Base-by-base conservation (phyloP, 2,329 filamentous ascomycete species). In the Botrytis medusae region DNA sequence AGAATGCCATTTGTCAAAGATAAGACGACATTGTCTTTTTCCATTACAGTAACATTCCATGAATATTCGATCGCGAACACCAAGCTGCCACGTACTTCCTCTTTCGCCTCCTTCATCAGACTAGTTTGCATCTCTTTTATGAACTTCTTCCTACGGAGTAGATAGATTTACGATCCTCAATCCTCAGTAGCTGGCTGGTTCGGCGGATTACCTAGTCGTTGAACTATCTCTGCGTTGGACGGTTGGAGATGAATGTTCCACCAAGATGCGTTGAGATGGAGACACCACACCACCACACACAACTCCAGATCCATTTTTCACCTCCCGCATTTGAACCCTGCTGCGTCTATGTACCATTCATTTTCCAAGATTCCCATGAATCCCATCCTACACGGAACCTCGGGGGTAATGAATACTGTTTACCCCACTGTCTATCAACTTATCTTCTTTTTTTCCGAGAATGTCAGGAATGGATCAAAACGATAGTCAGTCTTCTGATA, bases 391-490 rank as follows among this genome's bases (percentile, higher is more conserved):
- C 18, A 29, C n/a, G 51, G n/a, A 57, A 18, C 16, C n/a, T 57
- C 51, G 51, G 51, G 51, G n/a, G 51, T 29, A 29, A 29, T 29
- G n/a, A 46, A 64, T 46, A n/a, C 61, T 64, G 10, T 64, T 32
- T 64, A 64, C 61, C 61, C 61, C 61, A 64, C 40, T 64, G 61
- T 64, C 61, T 64, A 64, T 32, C 61, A 64, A 46, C 29, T 46
- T 64, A 20, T 64, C n/a, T 32, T 46, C n/a, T 8, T 64, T 7
- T 64, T 12, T 44, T 14, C 6, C 32, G 20, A 61, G 18, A 42
- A 6, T 29, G 25, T 20, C 25, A 29, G 18, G 25, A 22, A 32
- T 44, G n/a, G 40, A 40, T n/a, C 29, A 46, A 32, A 44, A 46
- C 22, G 61, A 64, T n/a, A 46, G n/a, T 64, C 61, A 46, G 40